Evolutionary conservation across 1,284 basidiomycete species (phyloP).

Genomic region (Apiotrichum akiyoshidainum): DNA sequence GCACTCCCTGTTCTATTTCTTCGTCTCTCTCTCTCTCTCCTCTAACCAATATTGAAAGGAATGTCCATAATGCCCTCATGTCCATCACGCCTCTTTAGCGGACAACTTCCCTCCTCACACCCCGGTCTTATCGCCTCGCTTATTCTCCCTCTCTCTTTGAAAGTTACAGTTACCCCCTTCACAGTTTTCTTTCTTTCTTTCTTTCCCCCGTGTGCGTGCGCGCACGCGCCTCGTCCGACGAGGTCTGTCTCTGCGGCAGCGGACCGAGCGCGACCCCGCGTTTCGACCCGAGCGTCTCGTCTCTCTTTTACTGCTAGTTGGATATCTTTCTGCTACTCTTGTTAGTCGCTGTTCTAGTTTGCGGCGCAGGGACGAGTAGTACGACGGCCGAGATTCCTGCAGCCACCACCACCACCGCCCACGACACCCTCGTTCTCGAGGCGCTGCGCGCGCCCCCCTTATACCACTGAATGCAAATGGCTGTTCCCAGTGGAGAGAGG

Average conservation of each 20-base stretch:
- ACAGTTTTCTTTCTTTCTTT: too few species aligned
- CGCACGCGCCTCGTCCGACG: too few species aligned
- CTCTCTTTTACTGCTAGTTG: background rate
- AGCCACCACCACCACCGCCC: too few species aligned
- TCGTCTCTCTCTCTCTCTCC: background rate
- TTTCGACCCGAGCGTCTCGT: background rate
- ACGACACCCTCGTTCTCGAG: background rate
- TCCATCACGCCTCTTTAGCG: conserved; percentile 3
- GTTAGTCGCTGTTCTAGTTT: too few species aligned
- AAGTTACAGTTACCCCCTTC: background rate
- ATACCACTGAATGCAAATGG: conserved; percentile 6
- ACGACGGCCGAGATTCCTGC: too few species aligned
- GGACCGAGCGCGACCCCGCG: too few species aligned
- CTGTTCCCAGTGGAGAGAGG: background rate
- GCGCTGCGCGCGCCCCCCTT: background rate
- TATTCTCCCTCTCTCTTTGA: conserved; percentile 3
- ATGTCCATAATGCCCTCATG: conserved; percentile 20
- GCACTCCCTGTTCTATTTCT: conserved; percentile 29
- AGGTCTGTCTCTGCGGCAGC: too few species aligned
- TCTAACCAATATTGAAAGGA: conserved; percentile 7
- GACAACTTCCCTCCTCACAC: conserved; percentile 1
- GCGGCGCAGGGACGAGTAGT: too few species aligned
- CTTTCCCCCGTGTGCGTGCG: too few species aligned
- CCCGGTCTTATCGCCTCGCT: background rate
- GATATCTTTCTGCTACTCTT: too few species aligned